Conservation (phyloP, 2,329 filamentous ascomycete species). For the Lachnellula willkommii region DNA sequence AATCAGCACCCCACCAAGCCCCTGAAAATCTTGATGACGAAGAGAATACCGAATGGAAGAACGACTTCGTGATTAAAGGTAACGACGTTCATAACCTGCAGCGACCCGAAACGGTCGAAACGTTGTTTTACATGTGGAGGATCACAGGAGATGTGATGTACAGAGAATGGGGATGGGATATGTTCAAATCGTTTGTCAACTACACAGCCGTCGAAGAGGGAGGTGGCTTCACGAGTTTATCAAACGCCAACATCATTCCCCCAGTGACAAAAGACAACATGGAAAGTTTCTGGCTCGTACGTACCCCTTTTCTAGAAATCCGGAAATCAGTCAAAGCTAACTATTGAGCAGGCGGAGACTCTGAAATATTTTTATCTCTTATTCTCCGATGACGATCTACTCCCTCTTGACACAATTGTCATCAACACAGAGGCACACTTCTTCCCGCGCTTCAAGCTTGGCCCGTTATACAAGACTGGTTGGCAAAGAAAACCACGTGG, state of each 20-base stretch:
- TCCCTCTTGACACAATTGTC: slow-evolving; percentile 81
- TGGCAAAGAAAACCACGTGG: slow-evolving; percentile 67
- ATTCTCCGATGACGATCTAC: slow-evolving; percentile 75
- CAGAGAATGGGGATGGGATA: slow-evolving; percentile 96
- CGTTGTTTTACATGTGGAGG: slow-evolving; percentile 96
- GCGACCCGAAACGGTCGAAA: slow-evolving; percentile 94
- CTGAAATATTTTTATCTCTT: slow-evolving; percentile 96
- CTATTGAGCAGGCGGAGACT: slow-evolving; percentile 70
- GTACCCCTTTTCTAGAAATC: slow-evolving; percentile 30
- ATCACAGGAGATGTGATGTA: slow-evolving; percentile 89
- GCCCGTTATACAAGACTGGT: slow-evolving; percentile 69
- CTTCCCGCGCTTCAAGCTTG: slow-evolving; percentile 80
- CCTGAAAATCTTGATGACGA: slow-evolving; percentile 47
- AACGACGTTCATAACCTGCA: slow-evolving; percentile 91
- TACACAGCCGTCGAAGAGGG: slow-evolving; percentile 74
- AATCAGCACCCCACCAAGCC: slow-evolving; percentile 47
- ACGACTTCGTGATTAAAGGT: slow-evolving; percentile 74
- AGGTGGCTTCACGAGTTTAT: slow-evolving; percentile 76
- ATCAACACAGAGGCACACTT: slow-evolving; percentile 96
- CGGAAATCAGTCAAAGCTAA: slow-evolving; percentile 11
- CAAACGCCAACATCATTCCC: slow-evolving; percentile 67
- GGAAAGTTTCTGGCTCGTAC: slow-evolving; percentile 97
- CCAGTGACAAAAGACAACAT: slow-evolving; percentile 77
- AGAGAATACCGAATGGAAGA: slow-evolving; percentile 59
- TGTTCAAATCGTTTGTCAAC: slow-evolving; percentile 88